These are phyloP conservation scores for Yamadazyma paraphyllophila DNA, from an alignment of 805 yeast genomes.

Conservation along the genomic window DNA sequence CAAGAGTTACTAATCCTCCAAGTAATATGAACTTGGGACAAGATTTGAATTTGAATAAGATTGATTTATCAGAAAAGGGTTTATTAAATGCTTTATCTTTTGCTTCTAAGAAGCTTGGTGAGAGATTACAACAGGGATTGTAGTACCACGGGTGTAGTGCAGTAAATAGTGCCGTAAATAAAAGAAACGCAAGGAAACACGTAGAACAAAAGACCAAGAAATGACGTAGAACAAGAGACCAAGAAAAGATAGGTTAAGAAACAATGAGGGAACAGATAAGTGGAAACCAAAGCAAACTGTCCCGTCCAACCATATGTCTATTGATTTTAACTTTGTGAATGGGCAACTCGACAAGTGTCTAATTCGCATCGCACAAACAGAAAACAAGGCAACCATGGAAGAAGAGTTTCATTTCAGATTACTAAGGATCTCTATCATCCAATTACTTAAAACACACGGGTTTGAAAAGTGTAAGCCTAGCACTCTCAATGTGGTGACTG, in stretches of 20 bases:
- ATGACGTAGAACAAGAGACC: too few species aligned
- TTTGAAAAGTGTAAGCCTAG: constrained; percentile 75
- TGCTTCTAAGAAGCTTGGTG: constrained; percentile 68
- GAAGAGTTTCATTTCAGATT: constrained; percentile 39
- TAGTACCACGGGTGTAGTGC: constrained; percentile 11
- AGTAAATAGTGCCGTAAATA: too few species aligned
- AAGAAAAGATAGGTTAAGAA: too few species aligned
- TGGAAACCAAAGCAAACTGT: too few species aligned
- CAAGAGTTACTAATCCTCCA: constrained; percentile 90
- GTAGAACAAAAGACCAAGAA: too few species aligned
- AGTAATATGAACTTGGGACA: constrained; percentile 34
- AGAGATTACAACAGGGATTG: constrained; percentile 46
- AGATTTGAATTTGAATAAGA: constrained; percentile 56
- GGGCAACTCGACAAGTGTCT: too few species aligned
- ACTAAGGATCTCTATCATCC: constrained; percentile 42
- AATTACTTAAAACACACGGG: constrained; percentile 75
- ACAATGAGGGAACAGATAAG: neutral
- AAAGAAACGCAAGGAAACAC: too few species aligned
- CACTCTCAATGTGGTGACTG: constrained; percentile 74
- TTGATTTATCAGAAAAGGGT: constrained; percentile 73
- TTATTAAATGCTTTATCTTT: constrained; percentile 82
- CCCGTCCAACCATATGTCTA: too few species aligned
- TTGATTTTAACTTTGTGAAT: too few species aligned
- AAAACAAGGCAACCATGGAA: constrained; percentile 22
- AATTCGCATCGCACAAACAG: neutral